Base-by-base conservation (phyloP, 164 flowering plant species). In the Santalum album region DNA sequence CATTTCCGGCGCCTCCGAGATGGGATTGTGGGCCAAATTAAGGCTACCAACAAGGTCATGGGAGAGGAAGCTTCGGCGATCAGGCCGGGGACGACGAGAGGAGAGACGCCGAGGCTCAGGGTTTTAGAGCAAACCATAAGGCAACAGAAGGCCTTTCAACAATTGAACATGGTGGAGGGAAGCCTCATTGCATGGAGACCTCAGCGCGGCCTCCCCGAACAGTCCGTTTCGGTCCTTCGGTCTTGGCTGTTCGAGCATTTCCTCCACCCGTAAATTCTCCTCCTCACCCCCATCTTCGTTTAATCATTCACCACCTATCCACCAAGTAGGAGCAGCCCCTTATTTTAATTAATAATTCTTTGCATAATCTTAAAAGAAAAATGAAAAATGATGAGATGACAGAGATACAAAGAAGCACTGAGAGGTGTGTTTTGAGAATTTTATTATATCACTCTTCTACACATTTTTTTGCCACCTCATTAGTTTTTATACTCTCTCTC, bases 161-260 rank as follows among this genome's bases (percentile, higher is more conserved):
- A 90, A 53, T 82, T 88, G 86, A 77, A 60, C 70, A 72, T 86
- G 77, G 77, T 84, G 87, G 95, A 86, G 61, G 74, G 10, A 12
- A 12, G 17, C 23, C 21, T 51, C 32, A 94, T 83, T 58, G 91
- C 96, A 6, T 94, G 99, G 99, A 69, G 99, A 39, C 99, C 99
- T 14, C 98, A 92, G 58, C 75, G 98, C 21, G 98, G 98, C 53
- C 69, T 92, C 3, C 99, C 99, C 0, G 99, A 94, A 55, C 62
- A 95, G 57, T 85, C 99, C 0, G 97, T 94, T 1, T 81, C 95
- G 2, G 77, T 89, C 61, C 99, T 92, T 46, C 89, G 99, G 1
- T 96, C 96, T 68, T 92, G 99, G 99, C 81, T 92, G 23, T 90
- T 90, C 50, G 99, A 90, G 58, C 96, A 94, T 56, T 94, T 94